Conservation (phyloP, 164 flowering plant genomes). For the Tetracentron sinense region DNA sequence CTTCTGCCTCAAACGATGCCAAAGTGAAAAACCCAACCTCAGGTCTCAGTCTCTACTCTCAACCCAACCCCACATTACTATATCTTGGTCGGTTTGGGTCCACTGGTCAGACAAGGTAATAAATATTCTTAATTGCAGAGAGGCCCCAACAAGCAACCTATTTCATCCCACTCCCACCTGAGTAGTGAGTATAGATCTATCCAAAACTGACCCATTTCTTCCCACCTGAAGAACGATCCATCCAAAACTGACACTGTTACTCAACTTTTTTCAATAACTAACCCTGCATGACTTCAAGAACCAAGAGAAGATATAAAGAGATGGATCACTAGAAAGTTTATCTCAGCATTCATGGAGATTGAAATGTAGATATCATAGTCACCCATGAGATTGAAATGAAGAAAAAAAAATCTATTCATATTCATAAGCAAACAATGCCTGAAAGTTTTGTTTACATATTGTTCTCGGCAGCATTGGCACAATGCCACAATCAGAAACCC, state of each 20-base stretch:
- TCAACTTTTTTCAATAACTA: constrained; percentile 8
- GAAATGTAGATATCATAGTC: background rate
- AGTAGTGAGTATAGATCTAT: no score
- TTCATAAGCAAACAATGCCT: constrained; percentile 17
- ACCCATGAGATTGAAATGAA: background rate
- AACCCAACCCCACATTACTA: constrained; percentile 17
- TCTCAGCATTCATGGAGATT: constrained; percentile 2
- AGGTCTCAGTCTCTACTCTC: no score
- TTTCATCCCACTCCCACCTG: no score
- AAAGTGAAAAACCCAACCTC: no score
- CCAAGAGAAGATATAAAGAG: background rate
- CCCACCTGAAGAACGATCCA: background rate
- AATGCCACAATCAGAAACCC: constrained; percentile 9
- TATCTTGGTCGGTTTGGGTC: constrained; percentile 3
- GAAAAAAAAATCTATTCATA: background rate
- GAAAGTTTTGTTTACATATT: constrained; percentile 20
- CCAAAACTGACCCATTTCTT: no score
- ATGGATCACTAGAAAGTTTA: background rate
- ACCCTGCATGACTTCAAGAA: no score
- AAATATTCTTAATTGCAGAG: background rate
- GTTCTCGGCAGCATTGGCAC: constrained; percentile 14
- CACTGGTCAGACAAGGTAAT: constrained; percentile 16
- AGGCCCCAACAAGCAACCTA: constrained; percentile 5
- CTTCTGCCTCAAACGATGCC: constrained; percentile 29
- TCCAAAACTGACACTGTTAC: constrained; percentile 3